Evolutionary conservation across 257 asterid genomes (phyloP).

Genomic region (Thymus mandschuricus): DNA sequence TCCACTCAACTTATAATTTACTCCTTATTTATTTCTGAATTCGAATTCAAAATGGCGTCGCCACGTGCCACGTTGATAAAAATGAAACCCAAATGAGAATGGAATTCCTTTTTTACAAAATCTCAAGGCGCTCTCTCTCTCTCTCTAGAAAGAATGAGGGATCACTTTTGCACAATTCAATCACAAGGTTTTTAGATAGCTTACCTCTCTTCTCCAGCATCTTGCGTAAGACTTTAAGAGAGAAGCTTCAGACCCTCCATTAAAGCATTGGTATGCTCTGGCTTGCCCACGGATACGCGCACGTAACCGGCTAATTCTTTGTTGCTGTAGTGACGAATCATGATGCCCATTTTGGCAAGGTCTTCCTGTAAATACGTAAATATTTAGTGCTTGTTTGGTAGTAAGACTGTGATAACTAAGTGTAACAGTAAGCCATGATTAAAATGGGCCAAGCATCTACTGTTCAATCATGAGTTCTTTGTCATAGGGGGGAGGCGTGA

Average conservation of each 20-base stretch:
- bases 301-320: constrained; percentile 85
- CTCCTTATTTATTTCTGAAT: neutral
- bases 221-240: constrained; percentile 27
- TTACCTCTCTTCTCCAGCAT: neutral
- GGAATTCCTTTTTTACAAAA: constrained; percentile 4
- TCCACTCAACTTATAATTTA: neutral
- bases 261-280: constrained; percentile 83
- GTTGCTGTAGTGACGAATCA: constrained; percentile 95
- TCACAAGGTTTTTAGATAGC: neutral
- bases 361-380: constrained; percentile 65
- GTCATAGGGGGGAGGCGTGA: too few species aligned
- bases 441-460: too few species aligned
- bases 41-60: neutral
- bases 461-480: too few species aligned
- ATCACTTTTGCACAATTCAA: constrained; percentile 14
- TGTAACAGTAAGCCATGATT: too few species aligned
- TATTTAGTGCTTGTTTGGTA: too few species aligned
- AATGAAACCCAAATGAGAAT: neutral
- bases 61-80: neutral
- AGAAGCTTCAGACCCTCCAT: constrained; percentile 65
- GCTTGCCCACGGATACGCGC: constrained; percentile 94
- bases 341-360: constrained; percentile 80
- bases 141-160: constrained; percentile 19
- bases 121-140: neutral
- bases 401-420: too few species aligned